phyloP scores from a whole-genome alignment of 2,329 filamentous ascomycete genomes.

The Pestalotiopsis sp. region DNA sequence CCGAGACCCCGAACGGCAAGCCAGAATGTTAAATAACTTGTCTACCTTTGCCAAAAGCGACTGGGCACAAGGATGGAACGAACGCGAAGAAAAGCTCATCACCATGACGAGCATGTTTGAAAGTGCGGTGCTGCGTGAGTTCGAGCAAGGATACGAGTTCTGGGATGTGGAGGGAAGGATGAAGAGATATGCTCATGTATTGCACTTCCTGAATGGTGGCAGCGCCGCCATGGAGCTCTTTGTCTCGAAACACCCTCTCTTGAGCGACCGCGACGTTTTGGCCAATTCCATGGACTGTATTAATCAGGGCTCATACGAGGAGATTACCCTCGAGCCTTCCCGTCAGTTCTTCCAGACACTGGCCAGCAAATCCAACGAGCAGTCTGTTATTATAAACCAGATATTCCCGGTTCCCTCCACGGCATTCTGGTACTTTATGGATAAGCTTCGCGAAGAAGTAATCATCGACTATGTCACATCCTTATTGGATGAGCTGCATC shows the following conservation, averaged over 20 bases:
- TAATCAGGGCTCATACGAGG: slow-evolving; percentile 63
- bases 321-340: slow-evolving; percentile 76
- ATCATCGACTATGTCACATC: slow-evolving; percentile 83
- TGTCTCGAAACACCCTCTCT: slow-evolving; percentile 83
- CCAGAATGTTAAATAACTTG: slow-evolving; percentile 82
- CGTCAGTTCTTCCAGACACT: slow-evolving; percentile 78
- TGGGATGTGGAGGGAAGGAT: slow-evolving; percentile 88
- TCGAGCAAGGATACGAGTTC: slow-evolving; percentile 86
- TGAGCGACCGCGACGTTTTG: slow-evolving; percentile 70
- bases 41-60: slow-evolving; percentile 79
- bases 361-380: slow-evolving; percentile 76
- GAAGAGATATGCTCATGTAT: slow-evolving; percentile 83
- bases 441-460: slow-evolving; percentile 81
- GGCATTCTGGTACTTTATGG: slow-evolving; percentile 76
- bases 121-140: slow-evolving; percentile 85
- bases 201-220: slow-evolving; percentile 80
- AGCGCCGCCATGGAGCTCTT: slow-evolving; percentile 79
- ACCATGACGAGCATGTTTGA: slow-evolving; percentile 83
- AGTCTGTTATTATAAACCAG: slow-evolving; percentile 74
- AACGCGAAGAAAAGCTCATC: slow-evolving; percentile 70
- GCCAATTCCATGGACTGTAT: slow-evolving; percentile 82
- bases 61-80: slow-evolving; percentile 70
- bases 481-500: slow-evolving; percentile 84
- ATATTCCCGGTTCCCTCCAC: slow-evolving; percentile 74
- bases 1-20: slow-evolving; percentile 85